Percentiles rank a stretch among this genome's conserved stretches.
phyloP scores from a whole-genome alignment of 2,329 filamentous ascomycete species.

The Aureobasidium uvarum region DNA sequence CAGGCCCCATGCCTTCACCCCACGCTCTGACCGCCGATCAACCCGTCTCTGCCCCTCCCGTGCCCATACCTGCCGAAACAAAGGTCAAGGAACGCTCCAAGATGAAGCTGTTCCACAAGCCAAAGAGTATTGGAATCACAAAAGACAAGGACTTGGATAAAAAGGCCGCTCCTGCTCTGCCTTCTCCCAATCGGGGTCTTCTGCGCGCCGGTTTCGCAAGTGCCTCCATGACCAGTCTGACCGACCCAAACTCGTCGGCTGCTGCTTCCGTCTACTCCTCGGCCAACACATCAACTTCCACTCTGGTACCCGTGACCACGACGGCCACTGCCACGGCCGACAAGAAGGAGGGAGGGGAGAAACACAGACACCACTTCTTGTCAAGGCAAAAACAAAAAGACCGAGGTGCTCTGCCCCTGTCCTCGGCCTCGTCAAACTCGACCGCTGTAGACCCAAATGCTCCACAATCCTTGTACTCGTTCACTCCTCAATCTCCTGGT shows the following conservation, averaged over 20 bases:
- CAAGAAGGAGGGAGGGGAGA: slow-evolving; percentile 71
- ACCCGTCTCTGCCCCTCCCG: slow-evolving; percentile 38
- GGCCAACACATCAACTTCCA: slow-evolving; percentile 74
- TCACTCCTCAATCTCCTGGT: slow-evolving; percentile 71
- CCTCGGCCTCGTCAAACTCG: slow-evolving; percentile 74
- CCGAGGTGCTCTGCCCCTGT: slow-evolving; percentile 64
- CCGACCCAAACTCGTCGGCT: slow-evolving; percentile 55
- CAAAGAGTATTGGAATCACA: slow-evolving; percentile 69
- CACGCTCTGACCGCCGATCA: slow-evolving; percentile 25
- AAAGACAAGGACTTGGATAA: slow-evolving; percentile 61
- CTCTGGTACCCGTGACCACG: slow-evolving; percentile 61
- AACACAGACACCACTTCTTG: slow-evolving; percentile 72
- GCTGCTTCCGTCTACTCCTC: slow-evolving; percentile 65
- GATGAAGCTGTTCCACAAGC: slow-evolving; percentile 77
- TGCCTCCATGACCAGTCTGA: slow-evolving; percentile 68
- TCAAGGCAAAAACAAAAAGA: slow-evolving; percentile 80
- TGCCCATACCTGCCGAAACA: slow-evolving; percentile 45
- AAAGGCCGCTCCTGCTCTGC: slow-evolving; percentile 62
- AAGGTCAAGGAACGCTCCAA: slow-evolving; percentile 70
- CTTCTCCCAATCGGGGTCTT: slow-evolving; percentile 65
- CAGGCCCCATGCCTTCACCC: slow-evolving; percentile 44
- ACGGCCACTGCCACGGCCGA: slow-evolving; percentile 52
- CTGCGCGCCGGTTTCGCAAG: slow-evolving; percentile 62
- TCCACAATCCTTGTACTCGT: slow-evolving; percentile 74
- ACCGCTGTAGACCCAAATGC: slow-evolving; percentile 71